Evolutionary conservation across 2,329 filamentous ascomycete genomes (phyloP).

Genomic region (Aspergillus ochraceus): DNA sequence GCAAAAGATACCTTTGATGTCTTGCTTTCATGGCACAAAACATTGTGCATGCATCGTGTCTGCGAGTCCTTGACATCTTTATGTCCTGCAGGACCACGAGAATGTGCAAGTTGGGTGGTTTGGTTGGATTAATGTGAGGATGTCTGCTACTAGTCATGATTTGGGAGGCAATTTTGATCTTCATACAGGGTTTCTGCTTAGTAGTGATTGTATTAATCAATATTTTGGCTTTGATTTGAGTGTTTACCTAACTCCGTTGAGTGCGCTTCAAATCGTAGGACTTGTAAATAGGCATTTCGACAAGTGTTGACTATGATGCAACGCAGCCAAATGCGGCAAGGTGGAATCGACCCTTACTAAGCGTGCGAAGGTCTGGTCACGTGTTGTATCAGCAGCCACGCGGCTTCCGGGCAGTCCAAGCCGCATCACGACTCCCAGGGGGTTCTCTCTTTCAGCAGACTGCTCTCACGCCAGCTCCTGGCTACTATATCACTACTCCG

Average conservation of each 20-base stretch:
- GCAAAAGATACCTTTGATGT: neutral
- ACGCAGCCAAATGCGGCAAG: neutral
- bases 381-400: conserved; percentile 18
- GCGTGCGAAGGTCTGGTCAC: conserved; percentile 8
- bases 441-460: neutral
- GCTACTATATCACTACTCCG: neutral
- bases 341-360: neutral
- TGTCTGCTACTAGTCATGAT: neutral
- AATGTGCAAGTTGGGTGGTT: neutral
- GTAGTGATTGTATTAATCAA: neutral
- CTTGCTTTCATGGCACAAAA: neutral
- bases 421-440: neutral
- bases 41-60: neutral
- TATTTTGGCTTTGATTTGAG: neutral
- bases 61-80: neutral
- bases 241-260: neutral
- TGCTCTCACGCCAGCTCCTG: conserved; percentile 1
- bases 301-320: neutral
- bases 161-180: neutral
- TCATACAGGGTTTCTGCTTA: neutral
- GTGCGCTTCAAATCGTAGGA: too few species aligned
- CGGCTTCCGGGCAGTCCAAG: conserved; percentile 8
- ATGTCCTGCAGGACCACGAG: neutral
- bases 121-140: neutral
- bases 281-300: neutral